Conservation (phyloP, 2,329 filamentous ascomycete genomes). For the Fusarium longipes region DNA sequence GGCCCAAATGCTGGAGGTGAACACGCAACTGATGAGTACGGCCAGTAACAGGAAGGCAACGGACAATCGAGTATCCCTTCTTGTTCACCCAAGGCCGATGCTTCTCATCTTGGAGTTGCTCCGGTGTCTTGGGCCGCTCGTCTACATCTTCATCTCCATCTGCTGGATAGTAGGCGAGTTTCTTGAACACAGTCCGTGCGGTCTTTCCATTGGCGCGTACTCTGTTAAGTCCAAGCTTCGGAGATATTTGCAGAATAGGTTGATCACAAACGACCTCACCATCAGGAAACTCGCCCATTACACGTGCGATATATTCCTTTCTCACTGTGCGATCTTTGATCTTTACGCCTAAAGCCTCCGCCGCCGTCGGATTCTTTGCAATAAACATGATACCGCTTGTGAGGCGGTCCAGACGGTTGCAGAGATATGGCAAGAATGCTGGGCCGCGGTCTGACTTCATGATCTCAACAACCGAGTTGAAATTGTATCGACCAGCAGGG, state of each 20-base stretch:
- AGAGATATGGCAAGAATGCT: constrained; percentile 72
- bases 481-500: constrained; percentile 93
- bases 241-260: constrained; percentile 92
- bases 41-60: constrained; percentile 92
- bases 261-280: constrained; percentile 93
- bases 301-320: constrained; percentile 94
- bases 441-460: constrained; percentile 79
- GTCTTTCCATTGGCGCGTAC: constrained; percentile 94
- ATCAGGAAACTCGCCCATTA: constrained; percentile 90
- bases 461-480: constrained; percentile 94
- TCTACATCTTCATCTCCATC: constrained; percentile 34
- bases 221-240: constrained; percentile 92
- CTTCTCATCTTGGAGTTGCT: constrained; percentile 37
- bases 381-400: constrained; percentile 99
- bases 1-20: constrained; percentile 91
- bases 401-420: constrained; percentile 92
- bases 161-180: constrained; percentile 86
- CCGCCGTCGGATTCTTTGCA: constrained; percentile 84
- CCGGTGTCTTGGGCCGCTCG: constrained; percentile 44
- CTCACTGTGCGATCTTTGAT: constrained; percentile 84
- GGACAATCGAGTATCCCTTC: constrained; percentile 91
- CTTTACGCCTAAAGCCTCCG: constrained; percentile 79
- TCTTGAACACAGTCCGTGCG: constrained; percentile 90
- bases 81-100: constrained; percentile 61
- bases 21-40: constrained; percentile 95